Conservation (phyloP, 2,329 filamentous ascomycete genomes). For the Fusarium tricinctum region DNA sequence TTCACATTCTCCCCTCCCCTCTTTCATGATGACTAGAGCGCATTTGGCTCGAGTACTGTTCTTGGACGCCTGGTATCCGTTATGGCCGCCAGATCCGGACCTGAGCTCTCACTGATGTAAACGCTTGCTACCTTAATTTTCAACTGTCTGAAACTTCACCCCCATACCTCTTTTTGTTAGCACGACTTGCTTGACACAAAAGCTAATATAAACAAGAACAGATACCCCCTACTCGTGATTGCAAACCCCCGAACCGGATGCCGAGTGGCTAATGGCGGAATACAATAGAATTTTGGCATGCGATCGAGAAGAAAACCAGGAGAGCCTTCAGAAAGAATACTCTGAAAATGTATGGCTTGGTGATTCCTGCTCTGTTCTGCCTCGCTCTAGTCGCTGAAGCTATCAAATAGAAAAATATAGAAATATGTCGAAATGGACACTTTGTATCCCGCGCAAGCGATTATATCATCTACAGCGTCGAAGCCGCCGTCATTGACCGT, state of each 20-base stretch:
- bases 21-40: conserved; percentile 98
- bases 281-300: conserved; percentile 87
- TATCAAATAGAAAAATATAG: conserved; percentile 76
- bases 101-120: conserved; percentile 95
- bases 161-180: conserved; percentile 27
- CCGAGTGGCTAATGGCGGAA: conserved; percentile 50
- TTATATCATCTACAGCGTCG: conserved; percentile 99
- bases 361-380: conserved; percentile 43
- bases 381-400: conserved; percentile 62
- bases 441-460: conserved; percentile 96
- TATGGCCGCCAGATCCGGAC: conserved; percentile 77
- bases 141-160: conserved; percentile 79
- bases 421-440: conserved; percentile 94
- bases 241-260: conserved; percentile 28
- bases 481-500: conserved; percentile 88
- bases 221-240: conserved; percentile 27
- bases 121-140: conserved; percentile 92
- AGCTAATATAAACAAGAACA: conserved; percentile 47
- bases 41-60: conserved; percentile 99
- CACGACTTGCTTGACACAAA: conserved; percentile 7
- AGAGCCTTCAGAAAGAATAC: conserved; percentile 85
- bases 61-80: conserved; percentile 74
- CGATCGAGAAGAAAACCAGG: conserved; percentile 90
- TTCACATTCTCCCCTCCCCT: conserved; percentile 25
- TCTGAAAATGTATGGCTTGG: conserved; percentile 79